These are phyloP conservation scores for Annulohypoxylon nitens DNA, from an alignment of 495 filamentous ascomycete genomes.

Conservation along the genomic window DNA sequence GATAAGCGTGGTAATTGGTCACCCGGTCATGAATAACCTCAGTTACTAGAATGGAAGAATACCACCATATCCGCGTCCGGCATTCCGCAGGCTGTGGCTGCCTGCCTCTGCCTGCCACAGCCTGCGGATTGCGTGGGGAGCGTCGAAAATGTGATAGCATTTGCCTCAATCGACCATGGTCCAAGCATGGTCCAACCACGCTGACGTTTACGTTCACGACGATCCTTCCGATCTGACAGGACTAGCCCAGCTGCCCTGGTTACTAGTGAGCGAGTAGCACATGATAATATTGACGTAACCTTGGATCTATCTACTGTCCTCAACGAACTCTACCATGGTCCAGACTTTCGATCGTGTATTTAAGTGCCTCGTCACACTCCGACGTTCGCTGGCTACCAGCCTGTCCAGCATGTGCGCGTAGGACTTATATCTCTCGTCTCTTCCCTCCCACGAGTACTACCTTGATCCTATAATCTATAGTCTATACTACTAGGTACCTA, in stretches of 20 bases:
- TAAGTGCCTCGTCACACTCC: neutral
- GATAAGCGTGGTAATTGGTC: slow-evolving; percentile 3
- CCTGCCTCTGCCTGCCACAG: neutral
- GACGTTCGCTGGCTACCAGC: neutral
- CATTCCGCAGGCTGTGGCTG: neutral
- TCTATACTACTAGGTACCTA: neutral
- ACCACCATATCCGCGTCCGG: neutral
- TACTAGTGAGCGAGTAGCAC: neutral
- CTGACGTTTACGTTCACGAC: neutral
- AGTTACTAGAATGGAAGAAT: neutral
- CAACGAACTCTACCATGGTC: neutral
- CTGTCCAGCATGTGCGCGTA: neutral
- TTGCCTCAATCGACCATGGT: neutral
- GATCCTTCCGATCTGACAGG: slow-evolving; percentile 9
- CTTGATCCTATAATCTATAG: neutral
- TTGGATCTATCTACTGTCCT: neutral
- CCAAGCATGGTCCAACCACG: neutral
- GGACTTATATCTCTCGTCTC: neutral
- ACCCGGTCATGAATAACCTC: neutral
- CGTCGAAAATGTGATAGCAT: neutral
- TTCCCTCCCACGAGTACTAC: neutral
- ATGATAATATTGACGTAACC: slow-evolving; percentile 5
- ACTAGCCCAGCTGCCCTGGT: neutral
- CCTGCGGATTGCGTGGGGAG: neutral
- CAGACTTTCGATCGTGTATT: neutral